phyloP scores from a whole-genome alignment of 345 rosid genomes.

The Carallia brachiata region DNA sequence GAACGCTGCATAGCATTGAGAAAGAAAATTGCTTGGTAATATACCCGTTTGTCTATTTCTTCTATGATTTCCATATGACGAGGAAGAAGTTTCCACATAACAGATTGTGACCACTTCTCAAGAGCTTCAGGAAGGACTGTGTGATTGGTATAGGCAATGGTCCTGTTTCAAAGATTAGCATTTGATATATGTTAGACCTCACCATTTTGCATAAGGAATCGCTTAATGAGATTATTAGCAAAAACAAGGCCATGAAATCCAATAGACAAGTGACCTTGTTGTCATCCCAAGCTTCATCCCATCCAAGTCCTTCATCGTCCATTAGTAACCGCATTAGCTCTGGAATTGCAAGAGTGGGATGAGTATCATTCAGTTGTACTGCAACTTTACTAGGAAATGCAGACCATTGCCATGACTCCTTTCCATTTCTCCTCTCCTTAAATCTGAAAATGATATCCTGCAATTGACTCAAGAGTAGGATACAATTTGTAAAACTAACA shows the following conservation, averaged over 20 bases:
- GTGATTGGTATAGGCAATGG: constrained; percentile 93
- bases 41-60: constrained; percentile 90
- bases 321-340: constrained; percentile 88
- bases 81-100: constrained; percentile 97
- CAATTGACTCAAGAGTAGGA: constrained; percentile 23
- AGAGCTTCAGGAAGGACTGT: constrained; percentile 99
- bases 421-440: constrained; percentile 59
- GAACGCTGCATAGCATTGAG: constrained; percentile 10
- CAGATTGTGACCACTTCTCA: constrained; percentile 93
- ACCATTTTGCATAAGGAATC: background rate
- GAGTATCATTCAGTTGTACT: constrained; percentile 94
- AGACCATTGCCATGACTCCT: constrained; percentile 67
- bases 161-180: constrained; percentile 47
- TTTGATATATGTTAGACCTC: constrained; percentile 13
- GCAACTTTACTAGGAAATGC: constrained; percentile 91
- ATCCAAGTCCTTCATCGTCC: constrained; percentile 91
- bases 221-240: too few species aligned
- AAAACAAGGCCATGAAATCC: too few species aligned
- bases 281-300: constrained; percentile 99
- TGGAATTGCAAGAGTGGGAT: constrained; percentile 96
- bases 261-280: constrained; percentile 42
- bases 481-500: background rate
- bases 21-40: constrained; percentile 4
- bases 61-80: constrained; percentile 98
- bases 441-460: constrained; percentile 92